Evolutionary conservation across 208 protist genomes (phyloP).

Genomic region (Tritrichomonas foetus): DNA sequence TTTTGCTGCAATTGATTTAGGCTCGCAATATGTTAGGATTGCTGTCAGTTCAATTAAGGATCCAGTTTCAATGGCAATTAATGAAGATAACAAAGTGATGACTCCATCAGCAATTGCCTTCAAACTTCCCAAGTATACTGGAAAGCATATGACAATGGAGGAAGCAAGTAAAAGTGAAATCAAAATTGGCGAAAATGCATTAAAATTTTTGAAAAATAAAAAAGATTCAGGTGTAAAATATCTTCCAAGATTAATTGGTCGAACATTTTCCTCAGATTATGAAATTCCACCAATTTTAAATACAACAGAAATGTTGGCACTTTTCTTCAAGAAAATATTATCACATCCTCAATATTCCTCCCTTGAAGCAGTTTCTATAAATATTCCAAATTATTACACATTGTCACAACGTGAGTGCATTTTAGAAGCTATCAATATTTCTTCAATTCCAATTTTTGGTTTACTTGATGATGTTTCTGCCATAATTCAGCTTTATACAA

Average conservation of each 20-base stretch:
- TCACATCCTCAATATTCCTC: neutral
- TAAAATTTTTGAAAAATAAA: neutral
- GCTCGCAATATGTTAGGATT: neutral
- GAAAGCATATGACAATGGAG: neutral
- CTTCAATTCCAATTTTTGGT: neutral
- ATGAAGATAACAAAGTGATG: neutral
- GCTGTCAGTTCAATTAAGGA: neutral
- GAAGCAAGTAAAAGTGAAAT: neutral
- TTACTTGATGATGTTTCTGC: neutral
- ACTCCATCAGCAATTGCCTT: neutral
- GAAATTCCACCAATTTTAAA: constrained; percentile 1
- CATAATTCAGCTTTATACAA: neutral
- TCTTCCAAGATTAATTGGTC: neutral
- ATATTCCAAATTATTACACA: constrained; percentile 5
- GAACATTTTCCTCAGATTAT: neutral
- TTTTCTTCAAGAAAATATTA: neutral
- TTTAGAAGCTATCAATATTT: neutral
- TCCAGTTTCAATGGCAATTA: neutral
- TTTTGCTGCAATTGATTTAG: constrained; percentile 7
- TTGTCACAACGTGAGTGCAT: neutral
- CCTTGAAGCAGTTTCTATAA: neutral
- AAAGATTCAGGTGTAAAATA: neutral
- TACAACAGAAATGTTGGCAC: neutral
- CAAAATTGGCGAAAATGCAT: neutral
- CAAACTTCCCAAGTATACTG: neutral